A percentile compares a stretch with the other conserved stretches of the same genome.
Evolutionary conservation across 2,329 filamentous ascomycete genomes (phyloP).

Genomic region (Metarhizium sp.): DNA sequence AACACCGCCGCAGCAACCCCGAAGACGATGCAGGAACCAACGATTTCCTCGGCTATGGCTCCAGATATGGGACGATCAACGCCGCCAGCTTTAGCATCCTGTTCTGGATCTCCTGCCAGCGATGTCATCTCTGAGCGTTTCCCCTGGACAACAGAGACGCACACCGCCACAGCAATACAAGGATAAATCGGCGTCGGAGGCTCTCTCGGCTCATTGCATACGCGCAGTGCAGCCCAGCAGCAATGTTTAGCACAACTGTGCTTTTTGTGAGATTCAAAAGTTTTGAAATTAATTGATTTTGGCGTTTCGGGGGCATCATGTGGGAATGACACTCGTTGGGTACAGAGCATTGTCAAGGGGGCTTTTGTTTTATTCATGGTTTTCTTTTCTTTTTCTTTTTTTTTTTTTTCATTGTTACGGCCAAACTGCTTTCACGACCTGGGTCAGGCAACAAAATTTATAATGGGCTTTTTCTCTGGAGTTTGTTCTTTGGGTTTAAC

Average conservation of each 20-base stretch:
- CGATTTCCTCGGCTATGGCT: neutral
- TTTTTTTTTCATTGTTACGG: conserved; percentile 5
- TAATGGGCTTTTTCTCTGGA: neutral
- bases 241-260: neutral
- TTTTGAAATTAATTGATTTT: neutral
- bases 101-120: conserved; percentile 36
- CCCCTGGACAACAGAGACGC: conserved; percentile 36
- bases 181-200: conserved; percentile 10
- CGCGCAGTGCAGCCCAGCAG: neutral
- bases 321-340: neutral
- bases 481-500: neutral
- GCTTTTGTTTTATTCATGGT: too few relatives aligned
- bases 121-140: conserved; percentile 34
- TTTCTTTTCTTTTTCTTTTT: neutral
- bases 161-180: conserved; percentile 39
- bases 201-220: neutral
- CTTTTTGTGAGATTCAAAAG: neutral
- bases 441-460: conserved; percentile 10
- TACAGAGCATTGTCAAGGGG: neutral
- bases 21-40: conserved; percentile 8
- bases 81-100: conserved; percentile 34
- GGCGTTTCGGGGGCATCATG: conserved; percentile 1
- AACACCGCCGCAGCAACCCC: conserved; percentile 3
- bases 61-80: conserved; percentile 23
- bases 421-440: conserved; percentile 7